Percentiles rank a stretch among this genome's conserved stretches.
phyloP scores from a whole-genome alignment of 2,329 filamentous ascomycete genomes.

The Paracoccidioides brasiliensis region DNA sequence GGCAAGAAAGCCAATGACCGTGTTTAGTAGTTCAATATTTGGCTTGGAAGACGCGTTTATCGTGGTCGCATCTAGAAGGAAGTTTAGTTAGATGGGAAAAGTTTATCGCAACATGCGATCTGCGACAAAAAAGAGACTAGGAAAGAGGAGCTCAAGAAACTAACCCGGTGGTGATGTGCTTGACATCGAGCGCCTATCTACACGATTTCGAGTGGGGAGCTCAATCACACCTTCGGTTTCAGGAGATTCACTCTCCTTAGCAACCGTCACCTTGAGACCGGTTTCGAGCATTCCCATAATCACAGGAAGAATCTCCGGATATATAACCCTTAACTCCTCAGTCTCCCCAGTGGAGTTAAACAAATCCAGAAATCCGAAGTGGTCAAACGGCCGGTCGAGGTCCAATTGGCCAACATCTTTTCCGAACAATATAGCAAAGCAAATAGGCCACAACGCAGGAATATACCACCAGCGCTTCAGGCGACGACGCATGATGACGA shows the following conservation, averaged over 20 bases:
- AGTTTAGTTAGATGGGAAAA: neutral
- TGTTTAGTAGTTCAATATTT: constrained; percentile 56
- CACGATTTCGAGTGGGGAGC: neutral
- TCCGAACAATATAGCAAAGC: constrained; percentile 79
- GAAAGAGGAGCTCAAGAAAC: neutral
- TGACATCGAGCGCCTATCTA: constrained; percentile 1
- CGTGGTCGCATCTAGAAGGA: neutral
- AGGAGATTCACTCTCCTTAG: constrained; percentile 19
- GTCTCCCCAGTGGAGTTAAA: constrained; percentile 48
- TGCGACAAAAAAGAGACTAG: neutral
- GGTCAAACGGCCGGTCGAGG: constrained; percentile 59
- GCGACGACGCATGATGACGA: constrained; percentile 68
- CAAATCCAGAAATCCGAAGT: constrained; percentile 58
- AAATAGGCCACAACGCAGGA: constrained; percentile 71
- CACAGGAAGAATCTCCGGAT: constrained; percentile 65
- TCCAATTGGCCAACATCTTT: constrained; percentile 64
- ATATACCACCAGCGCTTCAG: constrained; percentile 83
- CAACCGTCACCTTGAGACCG: constrained; percentile 53
- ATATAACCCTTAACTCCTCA: constrained; percentile 51
- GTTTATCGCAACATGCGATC: neutral
- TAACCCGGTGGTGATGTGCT: neutral
- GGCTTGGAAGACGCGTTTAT: constrained; percentile 29
- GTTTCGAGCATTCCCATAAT: constrained; percentile 79
- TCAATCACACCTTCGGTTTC: neutral
- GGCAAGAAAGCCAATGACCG: constrained; percentile 64